phyloP scores from a whole-genome alignment of 768 basidiomycete genomes.

The Calocera cornea region DNA sequence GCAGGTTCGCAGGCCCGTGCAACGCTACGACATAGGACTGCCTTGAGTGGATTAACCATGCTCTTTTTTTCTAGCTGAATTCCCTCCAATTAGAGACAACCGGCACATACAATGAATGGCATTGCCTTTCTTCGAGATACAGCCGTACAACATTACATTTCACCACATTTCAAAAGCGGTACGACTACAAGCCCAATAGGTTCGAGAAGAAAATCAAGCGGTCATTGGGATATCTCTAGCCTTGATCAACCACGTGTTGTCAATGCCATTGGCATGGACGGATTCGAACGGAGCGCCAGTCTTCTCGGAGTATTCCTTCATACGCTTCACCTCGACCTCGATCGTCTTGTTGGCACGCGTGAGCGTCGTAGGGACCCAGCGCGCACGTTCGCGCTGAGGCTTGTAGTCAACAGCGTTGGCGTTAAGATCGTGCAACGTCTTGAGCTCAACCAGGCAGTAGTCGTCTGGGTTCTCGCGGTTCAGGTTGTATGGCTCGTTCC shows the following conservation, averaged over 20 bases:
- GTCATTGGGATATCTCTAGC: neutral
- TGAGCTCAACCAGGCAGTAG: conserved; percentile 2
- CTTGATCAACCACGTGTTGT: neutral
- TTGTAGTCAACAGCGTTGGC: neutral
- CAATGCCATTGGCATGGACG: neutral
- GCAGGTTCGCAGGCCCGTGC: neutral
- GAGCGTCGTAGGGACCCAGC: neutral
- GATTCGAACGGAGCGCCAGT: neutral
- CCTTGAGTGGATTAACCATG: neutral
- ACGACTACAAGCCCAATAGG: neutral
- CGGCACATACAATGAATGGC: too few species aligned
- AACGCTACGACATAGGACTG: neutral
- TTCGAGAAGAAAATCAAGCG: neutral
- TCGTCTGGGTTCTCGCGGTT: conserved; percentile 1
- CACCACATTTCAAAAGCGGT: too few species aligned
- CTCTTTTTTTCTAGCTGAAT: too few species aligned
- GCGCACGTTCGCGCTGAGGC: neutral
- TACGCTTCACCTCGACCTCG: neutral
- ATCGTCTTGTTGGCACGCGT: neutral
- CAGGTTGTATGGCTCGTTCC: neutral
- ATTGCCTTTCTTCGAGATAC: too few species aligned
- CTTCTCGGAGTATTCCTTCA: neutral
- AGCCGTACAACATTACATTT: too few species aligned
- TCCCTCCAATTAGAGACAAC: too few species aligned
- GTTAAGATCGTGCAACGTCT: neutral